phyloP scores from a whole-genome alignment of 169 alveolate genomes.

The Plasmodium knowlesi region DNA sequence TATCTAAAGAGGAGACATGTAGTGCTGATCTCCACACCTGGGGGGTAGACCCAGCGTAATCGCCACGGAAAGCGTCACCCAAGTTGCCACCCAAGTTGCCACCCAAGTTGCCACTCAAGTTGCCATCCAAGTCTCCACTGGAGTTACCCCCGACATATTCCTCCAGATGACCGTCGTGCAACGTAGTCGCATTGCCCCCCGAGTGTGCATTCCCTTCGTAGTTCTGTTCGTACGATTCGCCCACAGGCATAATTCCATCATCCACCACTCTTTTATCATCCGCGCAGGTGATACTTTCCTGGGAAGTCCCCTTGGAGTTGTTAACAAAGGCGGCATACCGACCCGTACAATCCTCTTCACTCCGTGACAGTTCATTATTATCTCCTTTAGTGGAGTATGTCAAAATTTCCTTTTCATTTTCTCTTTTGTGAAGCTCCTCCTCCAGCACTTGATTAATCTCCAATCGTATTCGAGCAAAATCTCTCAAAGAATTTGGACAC shows the following conservation, averaged over 20 bases:
- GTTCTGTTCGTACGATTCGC: not conserved
- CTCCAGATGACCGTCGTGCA: not conserved
- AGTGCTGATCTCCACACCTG: not conserved
- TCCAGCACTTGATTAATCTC: slow-evolving; percentile 63
- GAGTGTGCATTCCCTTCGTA: not conserved
- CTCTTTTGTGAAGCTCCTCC: slow-evolving; percentile 45
- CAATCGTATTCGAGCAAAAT: slow-evolving; percentile 59
- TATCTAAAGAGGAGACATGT: not conserved
- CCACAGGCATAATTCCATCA: not conserved
- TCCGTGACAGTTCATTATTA: not conserved
- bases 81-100: too few relatives aligned
- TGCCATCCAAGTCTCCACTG: not conserved
- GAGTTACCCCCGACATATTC: too few relatives aligned
- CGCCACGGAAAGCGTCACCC: not conserved
- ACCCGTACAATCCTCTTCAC: not conserved
- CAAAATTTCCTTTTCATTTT: not conserved
- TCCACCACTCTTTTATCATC: not conserved
- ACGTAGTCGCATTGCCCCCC: not conserved
- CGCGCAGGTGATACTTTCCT: not conserved
- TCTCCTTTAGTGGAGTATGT: not conserved
- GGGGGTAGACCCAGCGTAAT: not conserved
- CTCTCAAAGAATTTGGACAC: slow-evolving; percentile 52
- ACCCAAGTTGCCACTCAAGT: too few relatives aligned
- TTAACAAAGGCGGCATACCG: not conserved
- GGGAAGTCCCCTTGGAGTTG: not conserved